Percentiles rank a stretch among this genome's conserved stretches.
Evolutionary conservation across 495 filamentous ascomycete species (phyloP).

Genomic region (Parachaetomium inaequale): DNA sequence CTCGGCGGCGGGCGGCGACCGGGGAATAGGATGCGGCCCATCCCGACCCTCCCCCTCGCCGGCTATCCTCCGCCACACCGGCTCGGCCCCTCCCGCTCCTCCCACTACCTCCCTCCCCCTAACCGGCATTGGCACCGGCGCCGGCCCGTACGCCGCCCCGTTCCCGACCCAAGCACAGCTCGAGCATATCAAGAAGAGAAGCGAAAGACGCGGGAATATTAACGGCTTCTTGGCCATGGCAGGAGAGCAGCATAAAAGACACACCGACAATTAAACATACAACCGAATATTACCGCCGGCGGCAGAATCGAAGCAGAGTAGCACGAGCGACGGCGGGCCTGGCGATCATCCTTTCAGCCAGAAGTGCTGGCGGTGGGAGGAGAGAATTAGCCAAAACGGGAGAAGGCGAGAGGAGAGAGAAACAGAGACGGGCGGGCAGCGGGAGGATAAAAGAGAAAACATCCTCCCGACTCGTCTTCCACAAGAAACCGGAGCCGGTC

Average conservation of each 20-base stretch:
- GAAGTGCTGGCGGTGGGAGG: slow-evolving; percentile 12
- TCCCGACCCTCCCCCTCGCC: not conserved
- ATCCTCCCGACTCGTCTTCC: not conserved
- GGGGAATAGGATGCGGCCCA: not conserved
- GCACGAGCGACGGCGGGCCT: slow-evolving; percentile 17
- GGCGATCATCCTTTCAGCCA: slow-evolving; percentile 36
- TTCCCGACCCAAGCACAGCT: slow-evolving; percentile 26
- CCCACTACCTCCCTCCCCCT: not conserved
- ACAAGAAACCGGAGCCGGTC: not conserved
- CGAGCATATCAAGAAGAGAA: slow-evolving; percentile 23
- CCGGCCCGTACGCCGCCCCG: not conserved
- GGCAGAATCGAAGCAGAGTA: slow-evolving; percentile 26
- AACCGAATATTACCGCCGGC: slow-evolving; percentile 25
- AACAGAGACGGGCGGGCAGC: slow-evolving; percentile 8
- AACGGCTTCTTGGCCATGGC: slow-evolving; percentile 19
- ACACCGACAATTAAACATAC: slow-evolving; percentile 8
- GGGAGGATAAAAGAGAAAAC: slow-evolving; percentile 10
- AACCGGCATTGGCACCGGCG: not conserved
- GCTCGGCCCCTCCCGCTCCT: slow-evolving; percentile 7
- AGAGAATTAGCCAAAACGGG: slow-evolving; percentile 3
- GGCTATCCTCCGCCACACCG: not conserved
- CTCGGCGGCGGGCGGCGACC: slow-evolving; percentile 7
- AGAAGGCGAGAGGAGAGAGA: not conserved
- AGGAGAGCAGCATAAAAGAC: slow-evolving; percentile 1
- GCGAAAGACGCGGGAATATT: slow-evolving; percentile 14